Evolutionary conservation across 352 stramenopile species (phyloP).

Genomic region (Blastocystis sp.): DNA sequence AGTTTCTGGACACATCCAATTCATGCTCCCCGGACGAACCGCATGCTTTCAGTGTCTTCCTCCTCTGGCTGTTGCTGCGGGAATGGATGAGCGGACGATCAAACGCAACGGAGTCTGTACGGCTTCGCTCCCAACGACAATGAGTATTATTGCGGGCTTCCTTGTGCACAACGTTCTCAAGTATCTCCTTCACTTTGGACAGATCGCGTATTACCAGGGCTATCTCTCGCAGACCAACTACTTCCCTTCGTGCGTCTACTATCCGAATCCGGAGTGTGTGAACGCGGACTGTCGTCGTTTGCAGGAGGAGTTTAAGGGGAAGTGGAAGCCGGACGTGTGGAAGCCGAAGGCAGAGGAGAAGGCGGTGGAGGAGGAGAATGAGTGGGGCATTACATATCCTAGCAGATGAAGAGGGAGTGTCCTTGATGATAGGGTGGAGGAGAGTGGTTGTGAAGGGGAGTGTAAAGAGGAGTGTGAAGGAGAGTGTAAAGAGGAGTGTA

Average conservation of each 20-base stretch:
- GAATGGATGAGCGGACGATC: slow-evolving; percentile 73
- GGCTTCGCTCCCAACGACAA: slow-evolving; percentile 75
- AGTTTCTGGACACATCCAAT: slow-evolving; percentile 76
- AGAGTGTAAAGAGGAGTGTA: not conserved
- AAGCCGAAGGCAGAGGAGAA: slow-evolving; percentile 63
- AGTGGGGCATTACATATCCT: slow-evolving; percentile 70
- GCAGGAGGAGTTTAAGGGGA: slow-evolving; percentile 62
- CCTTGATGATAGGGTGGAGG: not conserved
- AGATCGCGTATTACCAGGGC: slow-evolving; percentile 74
- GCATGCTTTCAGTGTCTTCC: slow-evolving; percentile 77
- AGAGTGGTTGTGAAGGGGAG: not conserved
- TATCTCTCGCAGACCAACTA: slow-evolving; percentile 77
- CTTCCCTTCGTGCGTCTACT: slow-evolving; percentile 71
- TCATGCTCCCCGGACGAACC: slow-evolving; percentile 71
- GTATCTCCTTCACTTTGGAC: slow-evolving; percentile 71
- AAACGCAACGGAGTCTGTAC: slow-evolving; percentile 76
- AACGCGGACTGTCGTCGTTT: slow-evolving; percentile 70
- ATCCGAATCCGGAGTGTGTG: slow-evolving; percentile 72
- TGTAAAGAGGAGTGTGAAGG: not conserved
- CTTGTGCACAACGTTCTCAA: slow-evolving; percentile 78
- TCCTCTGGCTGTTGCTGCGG: slow-evolving; percentile 72
- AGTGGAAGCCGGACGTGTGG: slow-evolving; percentile 71
- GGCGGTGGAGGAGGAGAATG: slow-evolving; percentile 72
- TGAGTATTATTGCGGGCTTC: slow-evolving; percentile 73
- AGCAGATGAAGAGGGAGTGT: too few relatives aligned